Percentiles rank a stretch among this genome's conserved stretches.
These are phyloP conservation scores for Botryosphaeria agaves DNA, from an alignment of 2,329 filamentous ascomycete species.

Conservation along the genomic window DNA sequence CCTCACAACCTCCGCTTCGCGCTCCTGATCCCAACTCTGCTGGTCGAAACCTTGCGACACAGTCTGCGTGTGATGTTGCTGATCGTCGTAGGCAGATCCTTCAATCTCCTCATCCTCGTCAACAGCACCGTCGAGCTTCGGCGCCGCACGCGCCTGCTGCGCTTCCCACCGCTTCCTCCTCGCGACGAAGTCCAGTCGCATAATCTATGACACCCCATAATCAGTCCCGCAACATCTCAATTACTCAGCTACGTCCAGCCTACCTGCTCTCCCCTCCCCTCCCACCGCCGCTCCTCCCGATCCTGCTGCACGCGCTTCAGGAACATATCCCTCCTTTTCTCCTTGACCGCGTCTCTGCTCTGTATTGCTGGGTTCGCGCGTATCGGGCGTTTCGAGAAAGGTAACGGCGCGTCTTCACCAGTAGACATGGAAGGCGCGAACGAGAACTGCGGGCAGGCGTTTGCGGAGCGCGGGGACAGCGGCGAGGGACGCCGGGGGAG, in stretches of 20 bases:
- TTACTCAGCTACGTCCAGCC: too few relatives aligned
- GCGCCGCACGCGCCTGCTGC: slow-evolving; percentile 23
- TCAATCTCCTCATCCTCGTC: slow-evolving; percentile 7
- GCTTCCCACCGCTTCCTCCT: slow-evolving; percentile 26
- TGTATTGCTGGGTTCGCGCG: slow-evolving; percentile 47
- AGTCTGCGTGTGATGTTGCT: slow-evolving; percentile 13
- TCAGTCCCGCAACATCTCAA: too few relatives aligned
- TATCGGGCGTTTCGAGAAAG: slow-evolving; percentile 34
- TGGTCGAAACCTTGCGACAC: slow-evolving; percentile 22
- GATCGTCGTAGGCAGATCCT: slow-evolving; percentile 1
- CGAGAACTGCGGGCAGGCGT: slow-evolving; percentile 13
- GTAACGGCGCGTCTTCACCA: slow-evolving; percentile 5
- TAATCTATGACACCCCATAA: slow-evolving; percentile 21
- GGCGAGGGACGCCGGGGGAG: slow-evolving; percentile 22
- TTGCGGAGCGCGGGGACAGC: slow-evolving; percentile 25
- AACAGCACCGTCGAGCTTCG: slow-evolving; percentile 9
- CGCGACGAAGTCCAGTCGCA: slow-evolving; percentile 27
- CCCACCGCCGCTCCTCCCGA: slow-evolving; percentile 28
- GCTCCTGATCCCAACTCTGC: slow-evolving; percentile 6
- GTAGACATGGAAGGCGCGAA: slow-evolving; percentile 6
- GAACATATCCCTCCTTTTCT: slow-evolving; percentile 50
- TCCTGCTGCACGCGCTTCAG: slow-evolving; percentile 37
- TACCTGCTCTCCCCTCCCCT: slow-evolving; percentile 28
- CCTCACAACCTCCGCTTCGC: slow-evolving; percentile 4
- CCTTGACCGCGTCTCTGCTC: slow-evolving; percentile 41